Conservation (phyloP, 257 asterid genomes). For the Avicennia marina region DNA sequence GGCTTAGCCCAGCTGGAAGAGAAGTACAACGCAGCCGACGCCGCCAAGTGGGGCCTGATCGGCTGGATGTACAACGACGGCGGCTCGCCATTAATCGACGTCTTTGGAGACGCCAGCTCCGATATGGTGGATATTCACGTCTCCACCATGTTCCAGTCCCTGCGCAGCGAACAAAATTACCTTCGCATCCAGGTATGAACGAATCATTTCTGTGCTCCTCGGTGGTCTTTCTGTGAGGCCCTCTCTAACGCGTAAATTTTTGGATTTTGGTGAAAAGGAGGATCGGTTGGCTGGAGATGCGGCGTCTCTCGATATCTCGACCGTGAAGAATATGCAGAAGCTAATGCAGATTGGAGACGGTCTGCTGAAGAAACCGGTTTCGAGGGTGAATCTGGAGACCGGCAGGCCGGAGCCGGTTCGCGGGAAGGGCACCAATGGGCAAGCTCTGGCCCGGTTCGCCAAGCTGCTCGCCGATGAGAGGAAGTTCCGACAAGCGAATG, state of each 20-base stretch:
- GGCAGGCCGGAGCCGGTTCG: slow-evolving; percentile 45
- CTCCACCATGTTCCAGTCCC: slow-evolving; percentile 50
- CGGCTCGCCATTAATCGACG: slow-evolving; percentile 36
- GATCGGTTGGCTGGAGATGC: slow-evolving; percentile 43
- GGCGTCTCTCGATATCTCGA: slow-evolving; percentile 47
- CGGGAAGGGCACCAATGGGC: slow-evolving; percentile 59
- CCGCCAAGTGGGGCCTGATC: slow-evolving; percentile 43
- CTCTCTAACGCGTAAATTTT: too few species aligned
- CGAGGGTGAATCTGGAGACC: slow-evolving; percentile 60
- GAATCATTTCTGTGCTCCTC: neutral
- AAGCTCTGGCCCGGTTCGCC: slow-evolving; percentile 54
- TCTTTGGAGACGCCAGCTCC: slow-evolving; percentile 34
- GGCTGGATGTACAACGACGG: slow-evolving; percentile 47
- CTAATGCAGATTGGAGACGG: slow-evolving; percentile 45
- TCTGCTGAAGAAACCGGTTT: slow-evolving; percentile 48
- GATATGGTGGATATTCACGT: slow-evolving; percentile 64
- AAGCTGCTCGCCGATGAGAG: slow-evolving; percentile 51
- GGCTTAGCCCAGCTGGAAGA: slow-evolving; percentile 39
- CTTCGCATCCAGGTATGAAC: slow-evolving; percentile 51
- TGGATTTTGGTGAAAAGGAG: slow-evolving; percentile 28
- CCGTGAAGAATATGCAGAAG: slow-evolving; percentile 31
- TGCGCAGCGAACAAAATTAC: slow-evolving; percentile 38
- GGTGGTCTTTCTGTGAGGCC: too few species aligned
- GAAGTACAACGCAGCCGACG: slow-evolving; percentile 34
- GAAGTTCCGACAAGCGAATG: slow-evolving; percentile 26